Base-by-base conservation (phyloP, 2,329 filamentous ascomycete genomes). In the Aspergillus costaricaensis region DNA sequence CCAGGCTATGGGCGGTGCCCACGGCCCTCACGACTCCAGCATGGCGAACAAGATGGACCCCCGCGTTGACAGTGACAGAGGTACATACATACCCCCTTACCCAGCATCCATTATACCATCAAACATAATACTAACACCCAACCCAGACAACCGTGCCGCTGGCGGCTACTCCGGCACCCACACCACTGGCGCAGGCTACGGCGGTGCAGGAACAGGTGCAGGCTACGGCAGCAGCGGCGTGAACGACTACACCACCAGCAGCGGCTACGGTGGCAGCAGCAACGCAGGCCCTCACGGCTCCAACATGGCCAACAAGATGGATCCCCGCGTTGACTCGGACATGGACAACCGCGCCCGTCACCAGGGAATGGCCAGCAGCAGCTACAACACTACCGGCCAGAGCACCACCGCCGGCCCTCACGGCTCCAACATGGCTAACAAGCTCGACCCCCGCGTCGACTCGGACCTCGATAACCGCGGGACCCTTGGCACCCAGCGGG, bases 391-490 rank as follows among this genome's bases (percentile, higher is more conserved):
- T 14, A 21, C 44, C 7, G 30, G 27, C 12, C 30, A 30, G 10
- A 8, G 25, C 25, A 53, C 61, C 62, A 62, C 60, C 14, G 65
- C 59, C 15, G 81, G 82, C 8, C 79, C 79, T 15, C 81, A 85
- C 68, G 65, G 63, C 61, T 79, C 76, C 10, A 77, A 79, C 57
- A 1, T 76, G 3, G 75, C 75, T n/a, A 86, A 86, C 72, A 81
- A 82, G 44, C 70, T 73, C 4, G 84, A 86, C 66, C 84, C 84
- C 19, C 78, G 83, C 25, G 74, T 86, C 48, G 83, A 86, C 69
- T 82, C 79, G 44, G 82, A 85, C 66, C 30, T 65, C 27, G 63
- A 65, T 30, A 58, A 64, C 58, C 30, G 62, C 9, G 32, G 15
- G 10, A 50, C 38, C 7, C 4, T 56, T 7, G 47, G 47, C 3